Conservation (phyloP, 345 rosid species). For the Moricandia arvensis region DNA sequence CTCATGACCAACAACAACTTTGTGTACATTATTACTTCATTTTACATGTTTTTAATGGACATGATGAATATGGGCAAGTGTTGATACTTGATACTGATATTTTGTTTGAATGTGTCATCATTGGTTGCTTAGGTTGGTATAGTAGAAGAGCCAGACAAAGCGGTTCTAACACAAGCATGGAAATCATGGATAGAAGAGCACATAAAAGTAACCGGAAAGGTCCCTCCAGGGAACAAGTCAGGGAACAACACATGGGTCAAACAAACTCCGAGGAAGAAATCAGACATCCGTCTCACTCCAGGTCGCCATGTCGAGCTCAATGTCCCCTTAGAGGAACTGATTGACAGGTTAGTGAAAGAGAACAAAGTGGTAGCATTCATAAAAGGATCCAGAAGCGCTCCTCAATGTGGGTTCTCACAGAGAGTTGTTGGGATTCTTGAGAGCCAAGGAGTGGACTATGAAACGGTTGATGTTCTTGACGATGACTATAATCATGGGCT, state of each 20-base stretch:
- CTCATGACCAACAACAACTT: not conserved
- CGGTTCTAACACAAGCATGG: slow-evolving; percentile 76
- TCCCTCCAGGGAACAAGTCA: slow-evolving; percentile 84
- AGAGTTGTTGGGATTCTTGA: slow-evolving; percentile 80
- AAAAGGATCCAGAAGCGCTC: slow-evolving; percentile 90
- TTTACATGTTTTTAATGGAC: not conserved
- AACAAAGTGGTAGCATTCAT: slow-evolving; percentile 89
- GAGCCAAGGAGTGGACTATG: slow-evolving; percentile 75
- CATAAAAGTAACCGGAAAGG: slow-evolving; percentile 69
- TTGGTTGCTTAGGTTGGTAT: slow-evolving; percentile 54
- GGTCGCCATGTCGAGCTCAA: slow-evolving; percentile 81
- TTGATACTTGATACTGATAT: not conserved
- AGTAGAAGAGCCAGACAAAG: slow-evolving; percentile 72
- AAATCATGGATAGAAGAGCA: slow-evolving; percentile 98
- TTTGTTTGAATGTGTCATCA: slow-evolving; percentile 1
- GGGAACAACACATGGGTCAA: slow-evolving; percentile 81
- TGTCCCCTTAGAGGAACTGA: slow-evolving; percentile 66
- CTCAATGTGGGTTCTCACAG: slow-evolving; percentile 88
- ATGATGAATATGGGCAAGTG: not conserved
- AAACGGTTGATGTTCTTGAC: slow-evolving; percentile 84
- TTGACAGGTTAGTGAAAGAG: slow-evolving; percentile 75
- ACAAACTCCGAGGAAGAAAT: slow-evolving; percentile 64
- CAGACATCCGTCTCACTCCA: slow-evolving; percentile 85
- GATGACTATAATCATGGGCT: slow-evolving; percentile 74
- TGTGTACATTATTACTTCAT: not conserved